Evolutionary conservation across 2,329 filamentous ascomycete species (phyloP), one percentile per base, ranked within the genome.

Genomic region (Talaromyces rugulosus): DNA sequence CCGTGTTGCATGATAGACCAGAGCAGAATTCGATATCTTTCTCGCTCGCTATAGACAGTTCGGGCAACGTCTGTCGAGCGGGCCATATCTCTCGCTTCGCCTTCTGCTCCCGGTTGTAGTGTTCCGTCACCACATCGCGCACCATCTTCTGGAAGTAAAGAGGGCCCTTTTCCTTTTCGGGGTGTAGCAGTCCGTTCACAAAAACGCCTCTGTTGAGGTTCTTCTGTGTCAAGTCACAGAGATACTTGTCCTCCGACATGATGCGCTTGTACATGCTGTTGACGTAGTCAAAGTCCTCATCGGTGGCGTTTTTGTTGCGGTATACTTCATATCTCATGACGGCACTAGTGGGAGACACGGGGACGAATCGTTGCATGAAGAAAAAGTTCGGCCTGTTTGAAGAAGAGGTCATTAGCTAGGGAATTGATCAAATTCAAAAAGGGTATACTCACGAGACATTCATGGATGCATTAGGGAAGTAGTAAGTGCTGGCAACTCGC

Each of bases 281-380:
- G 71, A 88, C 83, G 54, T 78, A 68, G 5, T 80, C 73, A 68
- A 89, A 88, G 60, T 86, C 81, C 34, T 82, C 82, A 34, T 87
- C 81, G 18, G 76, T 80, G 1, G 85, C 80, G 69, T 82, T 73
- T 70, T 84, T 85, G 79, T 88, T 83, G 62, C 85, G 81, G 77
- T 81, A 89, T 47, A 88, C 83, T 69, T 89, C 85, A 72, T 88
- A 88, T 65, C 80, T 78, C 81, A 88, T 87, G 27, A 75, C 75
- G 5, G 80, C 82, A 47, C 76, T 80, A 51, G 75, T 79, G 0
- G 85, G 78, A 0, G 78, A 77, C 55, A 75, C 79, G 6, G 87
- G 86, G 12, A 88, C 78, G 69, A 87, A 85, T 62, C 85, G 78
- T 70, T 88, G 85, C 66, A 87, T 84, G 75, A 86, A 85, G 77